Evolutionary conservation across 306 rosid genomes (phyloP), one percentile per base, ranked within the genome.

Genomic region (Medicago ruthenica): DNA sequence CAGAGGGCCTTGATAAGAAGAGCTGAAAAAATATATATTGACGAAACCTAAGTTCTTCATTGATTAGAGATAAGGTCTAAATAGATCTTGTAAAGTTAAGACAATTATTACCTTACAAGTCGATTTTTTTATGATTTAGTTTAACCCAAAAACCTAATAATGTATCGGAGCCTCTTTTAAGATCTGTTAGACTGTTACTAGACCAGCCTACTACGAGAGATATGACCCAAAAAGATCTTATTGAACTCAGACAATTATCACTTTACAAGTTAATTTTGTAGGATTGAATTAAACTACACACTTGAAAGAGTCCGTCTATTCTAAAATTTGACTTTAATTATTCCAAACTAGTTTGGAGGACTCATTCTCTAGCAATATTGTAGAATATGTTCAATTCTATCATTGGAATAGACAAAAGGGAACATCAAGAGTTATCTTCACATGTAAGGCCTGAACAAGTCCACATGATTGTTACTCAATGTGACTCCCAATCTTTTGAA

Each of bases 381-480:
- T 4, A 3, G 42, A 58, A 44, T 67, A n/a, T 34, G 24, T 7
- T 34, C 22, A 48, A 60, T 3, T 8, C 11, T n/a, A 70, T 70
- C 40, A 67, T 22, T 5, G 27, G 44, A 20, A 54, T 51, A 37
- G 20, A 62, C 20, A 21, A 16, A 34, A 59, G 34, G 68, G 65
- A 79, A 10, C 69, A 66, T 53, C 45, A 68, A 69, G 24, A 3
- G 50, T 62, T 41, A 16, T 53, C 5, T 55, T 44, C 78, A 70
- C 69, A 70, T 71, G 77, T 10, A 22, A 55, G 21, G 48, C 24
- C 22, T 70, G 55, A 21, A 4, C 59, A 8, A n/a, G 20, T n/a
- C 17, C 71, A 20, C 59, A 76, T 57, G 68, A 71, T 44, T 62
- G 70, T 16, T 51, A 14, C 45, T 61, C 76, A 44, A 70, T 63